Base-by-base conservation (phyloP, 768 basidiomycete genomes). In the Hypsizygus marmoreus region DNA sequence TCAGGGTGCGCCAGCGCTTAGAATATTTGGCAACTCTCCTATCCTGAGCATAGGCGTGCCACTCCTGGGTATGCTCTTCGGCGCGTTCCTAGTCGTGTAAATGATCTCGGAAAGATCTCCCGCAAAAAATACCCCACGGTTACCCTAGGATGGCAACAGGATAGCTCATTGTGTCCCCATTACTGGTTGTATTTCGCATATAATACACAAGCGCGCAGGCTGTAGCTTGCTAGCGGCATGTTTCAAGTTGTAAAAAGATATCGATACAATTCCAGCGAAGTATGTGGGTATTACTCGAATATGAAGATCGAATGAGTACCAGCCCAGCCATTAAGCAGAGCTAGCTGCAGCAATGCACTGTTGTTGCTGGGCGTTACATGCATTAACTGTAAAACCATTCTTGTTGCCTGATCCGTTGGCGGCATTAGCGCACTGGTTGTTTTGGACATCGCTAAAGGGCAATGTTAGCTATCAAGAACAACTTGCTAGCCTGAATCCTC, bases 351-450 rank as follows among this genome's bases (percentile, higher is more conserved):
- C 65, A 35, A 60, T 59, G 61, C 78, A 80, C 47, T 63, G 58
- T 8, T 61, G 59, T 53, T 74, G 72, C 54, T 81, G 77, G 13
- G 58, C 55, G 45, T 64, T 73, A 58, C 79, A 80, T 17, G 68
- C 71, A 23, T 60, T 57, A 22, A 79, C 79, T 16, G 71, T 76
- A 52, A 80, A 66, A 33, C 66, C 70, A 43, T 69, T 64, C 58
- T 72, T 60, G 59, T 79, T 75, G 34, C 72, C 72, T 6, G 72
- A 74, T 11, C 71, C 64, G 57, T 82, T 81, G 11, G 80, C 77
- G 11, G 76, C 76, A 57, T 81, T 67, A 5, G 79, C 77, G 58
- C 81, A 84, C 53, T 73, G 53, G 64, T 84, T 84, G 55, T 79
- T 72, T 64, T 82, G 80, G 4, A 81, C 69, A 57, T 78, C 75